These are phyloP conservation scores for Lasiodiplodia gonubiensis DNA, from an alignment of 2,329 filamentous ascomycete species.

Conservation along the genomic window DNA sequence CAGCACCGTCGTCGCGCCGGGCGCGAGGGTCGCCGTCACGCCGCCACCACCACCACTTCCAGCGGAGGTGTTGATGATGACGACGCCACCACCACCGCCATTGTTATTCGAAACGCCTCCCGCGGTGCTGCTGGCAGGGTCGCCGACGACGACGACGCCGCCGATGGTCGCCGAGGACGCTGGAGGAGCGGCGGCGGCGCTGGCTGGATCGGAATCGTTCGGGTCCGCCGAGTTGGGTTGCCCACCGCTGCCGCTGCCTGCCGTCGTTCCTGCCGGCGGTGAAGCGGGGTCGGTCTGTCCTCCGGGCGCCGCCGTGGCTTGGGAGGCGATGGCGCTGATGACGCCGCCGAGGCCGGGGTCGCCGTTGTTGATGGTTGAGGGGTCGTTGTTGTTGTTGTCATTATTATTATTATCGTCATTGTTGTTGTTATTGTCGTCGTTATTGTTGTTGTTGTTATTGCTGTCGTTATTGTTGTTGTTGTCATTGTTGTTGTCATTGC, in stretches of 20 bases:
- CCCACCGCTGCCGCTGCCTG: neutral
- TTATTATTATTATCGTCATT: neutral
- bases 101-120: neutral
- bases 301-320: neutral
- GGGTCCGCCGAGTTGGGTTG: neutral
- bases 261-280: neutral
- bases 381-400: neutral
- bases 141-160: constrained; percentile 1
- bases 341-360: neutral
- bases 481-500: neutral
- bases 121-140: neutral
- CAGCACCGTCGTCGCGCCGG: constrained; percentile 40
- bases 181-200: neutral
- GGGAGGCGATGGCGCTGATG: constrained; percentile 1
- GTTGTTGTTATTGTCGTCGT: neutral
- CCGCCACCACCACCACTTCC: constrained; percentile 31
- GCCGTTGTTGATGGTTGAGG: neutral
- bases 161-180: neutral
- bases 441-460: neutral
- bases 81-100: neutral
- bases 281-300: no score
- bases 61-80: neutral
- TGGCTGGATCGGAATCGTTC: neutral
- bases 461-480: neutral
- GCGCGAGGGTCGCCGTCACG: constrained; percentile 36